A percentile compares a stretch with the other conserved stretches of the same genome.
Conservation (phyloP, 106 monocot genomes). For the Dendrobium nobile region DNA sequence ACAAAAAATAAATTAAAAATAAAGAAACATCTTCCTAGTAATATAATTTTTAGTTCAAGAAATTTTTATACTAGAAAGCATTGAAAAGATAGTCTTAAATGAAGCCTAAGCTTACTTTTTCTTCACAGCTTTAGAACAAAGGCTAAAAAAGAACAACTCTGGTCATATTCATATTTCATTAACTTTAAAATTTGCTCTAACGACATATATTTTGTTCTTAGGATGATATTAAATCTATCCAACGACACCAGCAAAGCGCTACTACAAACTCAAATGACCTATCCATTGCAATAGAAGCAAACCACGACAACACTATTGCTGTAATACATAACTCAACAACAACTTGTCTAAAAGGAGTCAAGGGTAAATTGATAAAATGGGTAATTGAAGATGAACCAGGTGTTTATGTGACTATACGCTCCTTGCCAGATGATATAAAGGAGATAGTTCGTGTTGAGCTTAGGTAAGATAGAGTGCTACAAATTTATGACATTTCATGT, state of each 20-base stretch:
- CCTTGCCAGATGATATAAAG: constrained; percentile 24
- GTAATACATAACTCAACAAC: background rate
- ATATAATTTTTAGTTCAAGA: no score
- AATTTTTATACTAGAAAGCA: no score
- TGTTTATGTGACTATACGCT: constrained; percentile 37
- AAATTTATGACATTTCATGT: background rate
- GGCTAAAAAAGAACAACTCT: background rate
- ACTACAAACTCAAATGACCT: background rate
- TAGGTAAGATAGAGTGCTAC: constrained; percentile 22
- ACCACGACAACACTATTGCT: background rate
- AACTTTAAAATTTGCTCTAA: background rate
- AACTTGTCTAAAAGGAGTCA: background rate
- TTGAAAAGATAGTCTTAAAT: no score
- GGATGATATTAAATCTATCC: constrained; percentile 3
- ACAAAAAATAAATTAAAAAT: no score
- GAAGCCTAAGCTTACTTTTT: background rate
- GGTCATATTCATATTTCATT: background rate
- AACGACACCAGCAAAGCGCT: background rate
- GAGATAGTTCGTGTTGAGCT: constrained; percentile 46
- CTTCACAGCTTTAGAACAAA: background rate
- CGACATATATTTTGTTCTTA: background rate
- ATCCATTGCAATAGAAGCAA: background rate
- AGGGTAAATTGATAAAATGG: constrained; percentile 21
- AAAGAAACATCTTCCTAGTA: no score
- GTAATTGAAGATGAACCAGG: constrained; percentile 69